These are phyloP conservation scores for Backusella morwellensis DNA, from an alignment of 192 early-diverging fungal species.

Conservation along the genomic window DNA sequence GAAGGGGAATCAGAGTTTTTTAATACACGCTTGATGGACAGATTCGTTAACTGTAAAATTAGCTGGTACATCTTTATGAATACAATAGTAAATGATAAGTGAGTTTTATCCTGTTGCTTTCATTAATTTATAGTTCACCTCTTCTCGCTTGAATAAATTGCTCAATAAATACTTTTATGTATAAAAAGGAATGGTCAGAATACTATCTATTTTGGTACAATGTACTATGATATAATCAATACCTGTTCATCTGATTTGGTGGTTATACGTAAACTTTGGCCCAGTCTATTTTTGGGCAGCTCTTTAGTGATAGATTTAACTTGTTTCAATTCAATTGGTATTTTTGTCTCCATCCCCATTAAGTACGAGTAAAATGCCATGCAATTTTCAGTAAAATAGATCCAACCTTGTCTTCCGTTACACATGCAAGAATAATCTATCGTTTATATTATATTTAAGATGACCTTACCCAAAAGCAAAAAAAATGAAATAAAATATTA, in stretches of 20 bases:
- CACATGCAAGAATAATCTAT: slow-evolving; percentile 89
- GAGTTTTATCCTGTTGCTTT: not conserved
- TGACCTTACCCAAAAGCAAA: not conserved
- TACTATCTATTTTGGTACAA: not conserved
- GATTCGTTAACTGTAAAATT: slow-evolving; percentile 81
- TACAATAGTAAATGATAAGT: not conserved
- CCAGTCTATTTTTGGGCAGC: slow-evolving; percentile 79
- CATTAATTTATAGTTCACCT: slow-evolving; percentile 30
- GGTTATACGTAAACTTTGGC: slow-evolving; percentile 82
- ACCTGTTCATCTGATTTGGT: slow-evolving; percentile 83
- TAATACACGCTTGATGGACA: slow-evolving; percentile 85
- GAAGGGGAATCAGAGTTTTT: slow-evolving; percentile 48
- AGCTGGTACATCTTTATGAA: slow-evolving; percentile 74
- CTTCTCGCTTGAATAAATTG: slow-evolving; percentile 95
- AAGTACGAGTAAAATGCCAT: slow-evolving; percentile 96
- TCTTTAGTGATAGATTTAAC: slow-evolving; percentile 85
- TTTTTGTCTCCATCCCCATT: slow-evolving; percentile 88
- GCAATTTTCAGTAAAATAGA: slow-evolving; percentile 92
- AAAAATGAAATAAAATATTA: slow-evolving; percentile 25
- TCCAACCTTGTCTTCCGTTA: slow-evolving; percentile 88
- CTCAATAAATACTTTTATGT: slow-evolving; percentile 75
- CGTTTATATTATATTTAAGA: not conserved
- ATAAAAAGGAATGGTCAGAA: not conserved
- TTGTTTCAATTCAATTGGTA: slow-evolving; percentile 88
- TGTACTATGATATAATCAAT: slow-evolving; percentile 8